Base-by-base conservation (phyloP, 345 rosid genomes). In the Linum trigynum region DNA sequence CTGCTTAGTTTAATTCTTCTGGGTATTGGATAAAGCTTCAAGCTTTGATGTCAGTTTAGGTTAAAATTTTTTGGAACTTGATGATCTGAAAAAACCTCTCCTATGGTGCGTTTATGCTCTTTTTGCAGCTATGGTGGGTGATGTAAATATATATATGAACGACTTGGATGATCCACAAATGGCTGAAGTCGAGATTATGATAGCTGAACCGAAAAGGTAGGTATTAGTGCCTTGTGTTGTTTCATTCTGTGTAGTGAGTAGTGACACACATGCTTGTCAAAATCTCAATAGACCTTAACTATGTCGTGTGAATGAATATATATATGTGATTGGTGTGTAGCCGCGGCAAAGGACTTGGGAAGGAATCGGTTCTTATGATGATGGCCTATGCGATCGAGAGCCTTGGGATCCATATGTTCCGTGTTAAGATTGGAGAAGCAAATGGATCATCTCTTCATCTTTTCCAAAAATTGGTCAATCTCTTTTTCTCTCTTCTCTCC, bases 111-210 rank as follows among this genome's bases (percentile, higher is more conserved):
- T 9, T 36, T 36, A 5, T 62, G 14, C 37, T 58, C 11, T 59
- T 38, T 67, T 72, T 57, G 63, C 90, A 90, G 92, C 92, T 9
- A 90, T 94, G 96, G 79, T 82, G 2, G 96, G 99, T 62, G 99
- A 90, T 80, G 96, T 90, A 70, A 90, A 94, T 66, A 77, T 88
- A 65, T 94, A 90, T 79, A 83, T 88, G 97, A 94, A 90, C 74
- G 99, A 94, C 75, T 65, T 84, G 75, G 99, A 94, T 38, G 88
- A 90, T 67, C 79, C 84, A 45, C 86, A 82, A 43, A 61, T 85
- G 74, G 95, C 92, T 55, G 97, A 88, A 78, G 72, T 90, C 12
- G 97, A 94, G 74, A 90, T 94, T 74, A 94, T 94, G 99, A 88
- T 94, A 59, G 95, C 95, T 65, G 95, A 94, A 66, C 77, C 83